Evolutionary conservation across 2,329 filamentous ascomycete species (phyloP), one percentile per base, ranked within the genome.

Genomic region (Pestalotiopsis sp.): DNA sequence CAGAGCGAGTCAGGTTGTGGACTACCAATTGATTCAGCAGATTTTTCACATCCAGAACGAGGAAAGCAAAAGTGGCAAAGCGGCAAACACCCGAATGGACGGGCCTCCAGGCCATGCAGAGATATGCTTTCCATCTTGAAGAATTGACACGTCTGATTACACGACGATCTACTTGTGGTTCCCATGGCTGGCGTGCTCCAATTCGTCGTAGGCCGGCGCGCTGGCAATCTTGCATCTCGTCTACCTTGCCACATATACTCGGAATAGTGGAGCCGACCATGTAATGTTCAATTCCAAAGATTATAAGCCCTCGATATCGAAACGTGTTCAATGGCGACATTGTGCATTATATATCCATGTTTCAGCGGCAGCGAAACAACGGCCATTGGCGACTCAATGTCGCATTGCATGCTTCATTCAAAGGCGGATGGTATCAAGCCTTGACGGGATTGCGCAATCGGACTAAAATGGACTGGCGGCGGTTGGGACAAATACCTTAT

Each of bases 371-470:
- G 12, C 63, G 25, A 17, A 36, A 66, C n/a, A 7, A 23, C 23
- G 41, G 13, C 25, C 17, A 58, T 56, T 66, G 14, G 62, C 20
- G 14, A n/a, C 23, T 14, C 25, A 31, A 38, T 66, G 63, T 56
- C n/a, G 49, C 41, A 66, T 40, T 41, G 49, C 61, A 66, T 57
- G 25, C 49, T 7, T 31, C 36, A 70, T 60, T 66, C 69, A 70
- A 9, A 68, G 67, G 67, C 38, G 65, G 70, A 75, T 77, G 73
- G 72, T 74, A 76, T 75, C 73, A 78, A 69, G 20, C 49, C 65
- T 64, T 68, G 70, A 68, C 67, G 66, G 71, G 70, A 78, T 78
- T 74, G 73, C 76, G 76, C 76, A 70, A 78, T 78, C 72, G 67
- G 56, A 67, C 59, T 62, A 62, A 62, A 40, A 40, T 23, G 59